These are phyloP conservation scores for Theobroma cacao DNA, from an alignment of 345 rosid genomes.

Conservation along the genomic window DNA sequence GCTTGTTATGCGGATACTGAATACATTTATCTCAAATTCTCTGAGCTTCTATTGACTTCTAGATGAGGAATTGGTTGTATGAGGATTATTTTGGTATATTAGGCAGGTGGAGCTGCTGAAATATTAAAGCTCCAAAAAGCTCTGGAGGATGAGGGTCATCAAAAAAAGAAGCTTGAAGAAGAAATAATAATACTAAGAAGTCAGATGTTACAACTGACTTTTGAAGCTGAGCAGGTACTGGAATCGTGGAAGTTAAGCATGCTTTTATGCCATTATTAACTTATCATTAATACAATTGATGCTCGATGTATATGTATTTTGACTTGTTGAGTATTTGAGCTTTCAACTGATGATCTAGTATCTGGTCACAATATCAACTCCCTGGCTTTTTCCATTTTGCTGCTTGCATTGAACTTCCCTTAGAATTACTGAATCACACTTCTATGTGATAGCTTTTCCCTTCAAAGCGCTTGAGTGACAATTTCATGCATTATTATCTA, in stretches of 20 bases:
- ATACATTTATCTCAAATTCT: neutral
- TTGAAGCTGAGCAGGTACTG: slow-evolving; percentile 93
- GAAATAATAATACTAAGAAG: slow-evolving; percentile 68
- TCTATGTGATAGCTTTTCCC: neutral
- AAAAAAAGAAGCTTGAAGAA: slow-evolving; percentile 83
- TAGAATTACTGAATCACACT: neutral
- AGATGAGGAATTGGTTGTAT: neutral
- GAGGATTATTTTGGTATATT: slow-evolving; percentile 26
- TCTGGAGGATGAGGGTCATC: slow-evolving; percentile 74
- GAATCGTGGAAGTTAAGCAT: neutral
- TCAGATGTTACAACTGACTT: slow-evolving; percentile 80
- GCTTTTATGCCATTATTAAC: neutral
- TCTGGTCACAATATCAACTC: neutral
- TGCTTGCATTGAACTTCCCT: neutral
- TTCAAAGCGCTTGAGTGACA: neutral
- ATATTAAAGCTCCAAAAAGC: slow-evolving; percentile 63
- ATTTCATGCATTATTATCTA: neutral
- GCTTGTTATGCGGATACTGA: slow-evolving; percentile 8
- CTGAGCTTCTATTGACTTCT: neutral
- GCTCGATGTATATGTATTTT: neutral
- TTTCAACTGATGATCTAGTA: slow-evolving; percentile 2
- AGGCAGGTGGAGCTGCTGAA: slow-evolving; percentile 72
- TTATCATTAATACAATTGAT: neutral
- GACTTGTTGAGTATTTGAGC: slow-evolving; percentile 4
- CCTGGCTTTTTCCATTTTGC: neutral